phyloP scores from a whole-genome alignment of 371 early-diverging fungal species.

The Batrachochytrium dendrobatidis region DNA sequence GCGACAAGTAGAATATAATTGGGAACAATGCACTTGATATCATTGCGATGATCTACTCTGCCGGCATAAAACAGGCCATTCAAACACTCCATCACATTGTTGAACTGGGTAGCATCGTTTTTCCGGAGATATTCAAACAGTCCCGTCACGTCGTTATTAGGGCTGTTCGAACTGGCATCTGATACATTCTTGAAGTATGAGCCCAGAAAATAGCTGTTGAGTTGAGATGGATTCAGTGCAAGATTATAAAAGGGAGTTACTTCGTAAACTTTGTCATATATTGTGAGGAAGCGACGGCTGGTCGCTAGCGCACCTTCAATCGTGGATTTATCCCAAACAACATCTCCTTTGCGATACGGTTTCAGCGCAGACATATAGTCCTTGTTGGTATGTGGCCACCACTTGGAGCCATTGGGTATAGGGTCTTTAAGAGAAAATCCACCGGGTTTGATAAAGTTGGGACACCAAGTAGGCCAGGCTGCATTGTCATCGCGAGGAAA shows the following conservation, averaged over 20 bases:
- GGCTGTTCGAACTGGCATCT: constrained; percentile 4
- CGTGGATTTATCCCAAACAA: constrained; percentile 26
- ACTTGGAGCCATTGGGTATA: constrained; percentile 20
- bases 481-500: constrained; percentile 22
- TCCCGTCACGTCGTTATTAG: constrained; percentile 18
- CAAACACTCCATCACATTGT: constrained; percentile 26
- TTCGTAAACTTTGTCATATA: constrained; percentile 37
- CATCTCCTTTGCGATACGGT: constrained; percentile 19
- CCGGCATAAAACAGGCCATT: constrained; percentile 71
- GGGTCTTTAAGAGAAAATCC: constrained; percentile 12
- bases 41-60: constrained; percentile 74
- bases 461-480: constrained; percentile 19
- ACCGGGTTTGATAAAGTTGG: constrained; percentile 15
- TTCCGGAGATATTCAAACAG: constrained; percentile 15
- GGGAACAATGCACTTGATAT: constrained; percentile 76
- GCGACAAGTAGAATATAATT: constrained; percentile 81
- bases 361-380: constrained; percentile 10
- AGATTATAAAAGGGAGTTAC: constrained; percentile 21
- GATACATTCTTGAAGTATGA: constrained; percentile 5
- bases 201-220: constrained; percentile 27
- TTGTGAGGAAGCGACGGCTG: constrained; percentile 13
- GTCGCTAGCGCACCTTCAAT: not conserved
- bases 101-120: constrained; percentile 11
- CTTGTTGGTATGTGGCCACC: constrained; percentile 8
- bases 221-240: constrained; percentile 7